Evolutionary conservation across 257 asterid genomes (phyloP).

Genomic region (Petunia axillaris): DNA sequence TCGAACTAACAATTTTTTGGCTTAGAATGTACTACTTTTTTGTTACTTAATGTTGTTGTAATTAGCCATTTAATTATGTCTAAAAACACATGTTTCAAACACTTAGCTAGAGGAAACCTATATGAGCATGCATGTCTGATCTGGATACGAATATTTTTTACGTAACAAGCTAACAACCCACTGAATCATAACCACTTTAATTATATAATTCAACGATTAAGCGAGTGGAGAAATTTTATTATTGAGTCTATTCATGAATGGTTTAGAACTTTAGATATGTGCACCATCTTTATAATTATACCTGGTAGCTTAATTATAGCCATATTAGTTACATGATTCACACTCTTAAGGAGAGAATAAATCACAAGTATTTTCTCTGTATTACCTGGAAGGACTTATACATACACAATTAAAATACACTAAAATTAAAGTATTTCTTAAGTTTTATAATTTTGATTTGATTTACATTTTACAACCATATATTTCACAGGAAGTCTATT

Average conservation of each 20-base stretch:
- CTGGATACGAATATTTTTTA: not conserved
- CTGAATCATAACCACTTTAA: not conserved
- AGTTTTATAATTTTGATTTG: too few species aligned
- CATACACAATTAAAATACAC: too few species aligned
- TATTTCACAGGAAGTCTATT: not conserved
- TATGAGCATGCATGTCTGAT: not conserved
- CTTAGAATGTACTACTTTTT: not conserved
- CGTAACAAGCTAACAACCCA: not conserved
- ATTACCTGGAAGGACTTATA: too few species aligned
- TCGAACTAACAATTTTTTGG: too few species aligned
- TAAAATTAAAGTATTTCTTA: too few species aligned
- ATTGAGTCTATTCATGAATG: not conserved
- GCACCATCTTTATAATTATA: too few species aligned
- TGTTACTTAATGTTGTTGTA: not conserved
- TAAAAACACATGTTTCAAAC: not conserved
- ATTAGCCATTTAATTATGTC: not conserved
- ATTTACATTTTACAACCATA: too few species aligned
- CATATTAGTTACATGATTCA: not conserved
- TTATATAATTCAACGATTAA: too few species aligned
- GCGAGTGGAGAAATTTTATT: not conserved
- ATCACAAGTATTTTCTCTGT: too few species aligned
- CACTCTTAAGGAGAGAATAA: too few species aligned
- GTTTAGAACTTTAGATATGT: not conserved
- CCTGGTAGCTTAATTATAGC: not conserved
- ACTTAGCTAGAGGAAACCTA: not conserved